phyloP scores from a whole-genome alignment of 2,329 filamentous ascomycete species.

The Orbilia oligospora region DNA sequence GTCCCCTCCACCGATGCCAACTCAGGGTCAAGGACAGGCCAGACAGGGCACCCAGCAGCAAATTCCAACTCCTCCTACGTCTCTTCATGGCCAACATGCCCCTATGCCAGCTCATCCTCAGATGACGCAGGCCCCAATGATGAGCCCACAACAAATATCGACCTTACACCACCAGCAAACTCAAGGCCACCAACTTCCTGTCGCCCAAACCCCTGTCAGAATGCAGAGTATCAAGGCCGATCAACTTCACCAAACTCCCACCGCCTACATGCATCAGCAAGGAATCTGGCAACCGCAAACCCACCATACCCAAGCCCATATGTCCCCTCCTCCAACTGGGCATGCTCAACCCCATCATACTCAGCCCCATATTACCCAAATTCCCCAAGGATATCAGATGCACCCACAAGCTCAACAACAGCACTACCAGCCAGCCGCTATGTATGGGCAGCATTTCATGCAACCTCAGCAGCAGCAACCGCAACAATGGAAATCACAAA shows the following conservation, averaged over 20 bases:
- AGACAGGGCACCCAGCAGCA: constrained; percentile 66
- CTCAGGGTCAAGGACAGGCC: constrained; percentile 26
- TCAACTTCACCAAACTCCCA: constrained; percentile 74
- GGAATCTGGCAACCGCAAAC: constrained; percentile 73
- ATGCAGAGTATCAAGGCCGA: constrained; percentile 73
- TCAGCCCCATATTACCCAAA: constrained; percentile 66
- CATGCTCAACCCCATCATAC: constrained; percentile 65
- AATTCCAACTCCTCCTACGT: constrained; percentile 75
- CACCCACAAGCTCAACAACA: constrained; percentile 66
- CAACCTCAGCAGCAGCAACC: constrained; percentile 61
- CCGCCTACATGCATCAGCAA: constrained; percentile 75
- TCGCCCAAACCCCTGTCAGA: constrained; percentile 71
- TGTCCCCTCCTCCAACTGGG: constrained; percentile 70
- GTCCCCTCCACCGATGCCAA: constrained; percentile 64
- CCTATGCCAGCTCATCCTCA: constrained; percentile 67
- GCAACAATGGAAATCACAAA: constrained; percentile 62
- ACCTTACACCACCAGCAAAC: constrained; percentile 73
- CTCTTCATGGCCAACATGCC: constrained; percentile 72
- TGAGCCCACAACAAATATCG: constrained; percentile 74
- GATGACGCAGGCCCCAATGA: constrained; percentile 67
- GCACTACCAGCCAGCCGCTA: constrained; percentile 62
- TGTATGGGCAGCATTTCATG: constrained; percentile 62
- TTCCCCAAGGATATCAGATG: constrained; percentile 68
- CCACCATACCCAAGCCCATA: constrained; percentile 74
- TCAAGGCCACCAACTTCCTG: constrained; percentile 70